A percentile compares a stretch with the other conserved stretches of the same genome.
These are phyloP conservation scores for Trichophyton simii DNA, from an alignment of 2,329 filamentous ascomycete species.

Conservation along the genomic window DNA sequence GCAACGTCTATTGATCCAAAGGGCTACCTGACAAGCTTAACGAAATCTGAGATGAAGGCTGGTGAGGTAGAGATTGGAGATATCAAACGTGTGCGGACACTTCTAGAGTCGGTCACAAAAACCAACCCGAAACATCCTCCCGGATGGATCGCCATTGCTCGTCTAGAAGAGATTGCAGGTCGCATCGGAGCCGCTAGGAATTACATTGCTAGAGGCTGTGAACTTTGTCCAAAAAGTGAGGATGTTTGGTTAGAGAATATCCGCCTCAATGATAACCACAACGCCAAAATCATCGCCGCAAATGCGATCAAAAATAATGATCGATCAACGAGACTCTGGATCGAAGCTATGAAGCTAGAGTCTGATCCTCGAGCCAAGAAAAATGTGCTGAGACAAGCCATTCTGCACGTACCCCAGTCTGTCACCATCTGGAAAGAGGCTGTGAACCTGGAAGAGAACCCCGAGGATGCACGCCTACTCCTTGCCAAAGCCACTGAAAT, in stretches of 20 bases:
- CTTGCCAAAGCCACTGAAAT: constrained; percentile 92
- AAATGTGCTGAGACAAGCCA: constrained; percentile 76
- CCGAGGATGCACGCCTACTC: constrained; percentile 72
- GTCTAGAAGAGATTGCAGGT: constrained; percentile 83
- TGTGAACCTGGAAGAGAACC: constrained; percentile 86
- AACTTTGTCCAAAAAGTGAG: constrained; percentile 84
- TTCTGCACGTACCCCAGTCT: constrained; percentile 87
- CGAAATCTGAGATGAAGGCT: constrained; percentile 66
- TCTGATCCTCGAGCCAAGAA: constrained; percentile 74
- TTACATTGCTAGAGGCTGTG: constrained; percentile 75
- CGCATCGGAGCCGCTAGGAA: constrained; percentile 82
- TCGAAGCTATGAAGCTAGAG: constrained; percentile 89
- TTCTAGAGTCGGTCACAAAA: constrained; percentile 93
- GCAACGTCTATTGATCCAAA: constrained; percentile 88
- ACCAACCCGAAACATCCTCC: constrained; percentile 91
- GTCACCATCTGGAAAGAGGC: constrained; percentile 97
- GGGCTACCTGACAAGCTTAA: constrained; percentile 86
- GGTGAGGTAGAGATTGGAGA: constrained; percentile 80
- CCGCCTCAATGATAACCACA: constrained; percentile 77
- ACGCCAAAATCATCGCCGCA: constrained; percentile 89
- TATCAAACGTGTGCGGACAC: constrained; percentile 80
- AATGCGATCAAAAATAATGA: constrained; percentile 88
- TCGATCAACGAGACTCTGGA: constrained; percentile 78
- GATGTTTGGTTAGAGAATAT: constrained; percentile 97
- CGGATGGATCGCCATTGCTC: constrained; percentile 88